Base-by-base conservation (phyloP, 768 basidiomycete genomes). In the Hypholoma sublateritium region DNA sequence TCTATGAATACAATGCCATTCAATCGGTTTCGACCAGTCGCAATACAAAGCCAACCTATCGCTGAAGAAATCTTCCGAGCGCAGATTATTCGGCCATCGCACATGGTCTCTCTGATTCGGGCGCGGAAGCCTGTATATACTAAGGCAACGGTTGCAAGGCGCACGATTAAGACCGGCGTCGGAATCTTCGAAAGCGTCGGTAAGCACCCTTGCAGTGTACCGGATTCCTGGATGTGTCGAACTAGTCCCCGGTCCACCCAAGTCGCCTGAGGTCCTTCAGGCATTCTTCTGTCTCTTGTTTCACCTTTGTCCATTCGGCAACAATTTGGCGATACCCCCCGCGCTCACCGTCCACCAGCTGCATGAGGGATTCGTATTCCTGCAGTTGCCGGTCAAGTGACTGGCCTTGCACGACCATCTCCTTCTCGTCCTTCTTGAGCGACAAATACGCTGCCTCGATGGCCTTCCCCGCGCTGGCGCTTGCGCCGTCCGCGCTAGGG, bases 241-340 rank as follows among this genome's bases (percentile, higher is more conserved):
- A 9, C 28, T 32, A 78, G 62, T 77, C 74, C 13, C 76, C 79
- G 8, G 77, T 79, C 79, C 80, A 83, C 3, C 80, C 81, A 17
- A 83, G 68, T 39, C 81, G 70, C 53, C 77, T 69, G 53, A 84
- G 67, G 60, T 84, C 81, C 50, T 66, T 70, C 58, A 70, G 63
- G 58, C 82, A 80, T 63, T 82, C 81, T 35, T 83, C 80, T 16
- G 70, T 77, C 60, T 80, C 81, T 57, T 69, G 70, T 64, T 77
- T 73, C 11, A 82, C 75, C 41, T 72, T 68, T 5, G 77, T 70
- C 75, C 77, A 80, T 56, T 83, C 82, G 44, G 75, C 70, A 9
- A 81, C 72, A 16, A 82, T 66, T 63, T 82, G 80, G 46, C 64
- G 67, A 58, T 78, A 82, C 36, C 78, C 77, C 3, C 70, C 70